Evolutionary conservation across 2,329 filamentous ascomycete genomes (phyloP).

Genomic region (Paraphoma sp.): DNA sequence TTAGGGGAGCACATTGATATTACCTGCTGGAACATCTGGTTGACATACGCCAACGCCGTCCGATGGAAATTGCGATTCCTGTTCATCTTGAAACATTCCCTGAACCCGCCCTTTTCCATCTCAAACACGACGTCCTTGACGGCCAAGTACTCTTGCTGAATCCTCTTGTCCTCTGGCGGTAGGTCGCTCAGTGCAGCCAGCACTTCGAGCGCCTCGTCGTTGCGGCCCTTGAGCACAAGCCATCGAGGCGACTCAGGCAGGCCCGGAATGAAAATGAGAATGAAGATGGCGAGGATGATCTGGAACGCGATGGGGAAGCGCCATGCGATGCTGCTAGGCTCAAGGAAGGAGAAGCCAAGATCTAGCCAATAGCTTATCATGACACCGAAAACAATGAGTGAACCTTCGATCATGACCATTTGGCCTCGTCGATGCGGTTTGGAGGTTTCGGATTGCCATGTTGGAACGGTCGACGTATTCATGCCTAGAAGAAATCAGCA

Average conservation of each 20-base stretch:
- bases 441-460: slow-evolving; percentile 56
- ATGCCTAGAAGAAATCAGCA: slow-evolving; percentile 16
- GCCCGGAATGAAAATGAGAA: slow-evolving; percentile 57
- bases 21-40: slow-evolving; percentile 56
- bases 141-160: slow-evolving; percentile 44
- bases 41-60: slow-evolving; percentile 50
- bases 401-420: slow-evolving; percentile 57
- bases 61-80: slow-evolving; percentile 54
- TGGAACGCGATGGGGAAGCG: slow-evolving; percentile 63
- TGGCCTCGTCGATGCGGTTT: slow-evolving; percentile 55
- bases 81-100: slow-evolving; percentile 65
- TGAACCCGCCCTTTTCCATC: slow-evolving; percentile 56
- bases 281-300: slow-evolving; percentile 63
- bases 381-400: slow-evolving; percentile 54
- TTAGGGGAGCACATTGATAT: neutral
- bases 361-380: slow-evolving; percentile 52
- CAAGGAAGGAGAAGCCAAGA: slow-evolving; percentile 59
- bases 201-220: slow-evolving; percentile 53
- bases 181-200: slow-evolving; percentile 48
- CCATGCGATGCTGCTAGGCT: slow-evolving; percentile 47
- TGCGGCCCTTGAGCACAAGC: slow-evolving; percentile 58
- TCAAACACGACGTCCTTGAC: slow-evolving; percentile 48
- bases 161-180: slow-evolving; percentile 46
- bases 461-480: slow-evolving; percentile 48
- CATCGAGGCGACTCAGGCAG: slow-evolving; percentile 55